Evolutionary conservation across 192 early-diverging fungal species (phyloP), one percentile per base, ranked within the genome.

Genomic region (Mortierella hygrophila): DNA sequence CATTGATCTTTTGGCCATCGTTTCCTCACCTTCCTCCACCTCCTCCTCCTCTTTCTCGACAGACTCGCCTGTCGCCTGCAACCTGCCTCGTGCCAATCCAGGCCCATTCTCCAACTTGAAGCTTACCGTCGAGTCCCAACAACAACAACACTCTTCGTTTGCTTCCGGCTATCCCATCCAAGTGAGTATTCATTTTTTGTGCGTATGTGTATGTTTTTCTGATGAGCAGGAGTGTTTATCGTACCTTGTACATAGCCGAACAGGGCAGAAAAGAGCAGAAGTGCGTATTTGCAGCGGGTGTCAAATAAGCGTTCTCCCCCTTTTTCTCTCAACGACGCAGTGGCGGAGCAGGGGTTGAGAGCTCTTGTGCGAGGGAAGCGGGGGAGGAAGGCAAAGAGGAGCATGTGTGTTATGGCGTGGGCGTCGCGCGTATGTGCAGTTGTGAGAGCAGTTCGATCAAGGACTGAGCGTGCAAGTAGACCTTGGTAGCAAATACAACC

Each of bases 81-180:
- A 72, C 8, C 73, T 85, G 21, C 82, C 82, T 2, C 40, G 32
- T 4, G 68, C 41, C 40, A n/a, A 49, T 7, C 71, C 77, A 26
- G 29, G 54, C 16, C 73, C 40, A 9, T 9, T 72, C 35, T 79
- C 78, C 42, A 85, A 85, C 69, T 42, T 47, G 52, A 79, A 75
- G 32, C n/a, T 72, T 13, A 54, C 68, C 21, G 60, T 85, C 10
- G 82, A 79, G 38, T 55, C 74, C 6, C 20, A 68, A 18, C 71
- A 52, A 52, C 20, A 52, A 52, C 49, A 49, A 20, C 40, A 35
- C 29, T 23, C 23, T 26, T 16, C 68, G 4, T 83, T 83, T 44
- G 47, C 82, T 7, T 49, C 77, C 7, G 82, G 82, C 20, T 77
- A 84, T 37, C 82, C 69, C 20, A 26, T 84, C 5, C 77, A 79